Conservation (phyloP, 345 rosid genomes). For the Syzygium oleosum region DNA sequence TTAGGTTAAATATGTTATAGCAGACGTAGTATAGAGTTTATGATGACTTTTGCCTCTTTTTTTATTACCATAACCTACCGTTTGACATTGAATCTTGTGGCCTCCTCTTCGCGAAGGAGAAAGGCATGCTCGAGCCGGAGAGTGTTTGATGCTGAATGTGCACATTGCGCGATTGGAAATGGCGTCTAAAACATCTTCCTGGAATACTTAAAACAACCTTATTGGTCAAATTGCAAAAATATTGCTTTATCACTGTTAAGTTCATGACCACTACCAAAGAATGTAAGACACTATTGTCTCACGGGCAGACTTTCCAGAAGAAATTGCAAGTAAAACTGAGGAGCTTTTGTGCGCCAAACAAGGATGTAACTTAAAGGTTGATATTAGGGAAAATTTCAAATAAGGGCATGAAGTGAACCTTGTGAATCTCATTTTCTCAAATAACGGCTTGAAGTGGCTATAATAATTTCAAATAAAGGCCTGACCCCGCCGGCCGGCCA, state of each 20-base stretch:
- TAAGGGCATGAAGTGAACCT: too few relatives aligned
- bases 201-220: background rate
- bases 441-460: too few relatives aligned
- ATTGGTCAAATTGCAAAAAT: background rate
- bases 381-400: background rate
- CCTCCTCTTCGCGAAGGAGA: background rate
- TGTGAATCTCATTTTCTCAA: too few relatives aligned
- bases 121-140: background rate
- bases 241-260: background rate
- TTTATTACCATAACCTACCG: accelerated
- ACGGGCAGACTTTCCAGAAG: background rate
- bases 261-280: background rate
- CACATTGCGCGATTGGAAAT: background rate
- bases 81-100: background rate
- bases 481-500: too few relatives aligned
- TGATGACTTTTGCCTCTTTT: too few relatives aligned
- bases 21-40: too few relatives aligned
- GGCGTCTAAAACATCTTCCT: background rate
- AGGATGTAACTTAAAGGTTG: background rate
- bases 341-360: background rate
- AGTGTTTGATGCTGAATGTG: background rate
- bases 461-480: too few relatives aligned
- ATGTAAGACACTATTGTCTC: background rate
- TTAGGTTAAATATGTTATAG: too few relatives aligned
- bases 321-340: background rate